A percentile compares a stretch with the other conserved stretches of the same genome.
Conservation (phyloP, 2,329 filamentous ascomycete species). For the Magnaporthales sp. region DNA sequence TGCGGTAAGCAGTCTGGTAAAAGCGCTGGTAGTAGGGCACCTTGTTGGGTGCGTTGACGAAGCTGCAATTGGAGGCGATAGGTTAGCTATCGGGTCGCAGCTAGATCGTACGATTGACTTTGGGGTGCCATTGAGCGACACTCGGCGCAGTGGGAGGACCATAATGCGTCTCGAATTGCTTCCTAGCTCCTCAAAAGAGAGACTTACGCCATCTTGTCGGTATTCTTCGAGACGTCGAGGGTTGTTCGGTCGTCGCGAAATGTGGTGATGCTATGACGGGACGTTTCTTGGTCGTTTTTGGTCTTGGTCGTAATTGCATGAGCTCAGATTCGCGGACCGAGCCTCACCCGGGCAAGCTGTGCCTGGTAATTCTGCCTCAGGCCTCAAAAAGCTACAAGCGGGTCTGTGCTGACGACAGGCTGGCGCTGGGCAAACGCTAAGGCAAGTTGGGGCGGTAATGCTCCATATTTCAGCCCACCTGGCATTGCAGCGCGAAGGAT, state of each 20-base stretch:
- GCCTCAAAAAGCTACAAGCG: neutral
- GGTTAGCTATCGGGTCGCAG: neutral
- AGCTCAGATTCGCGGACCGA: neutral
- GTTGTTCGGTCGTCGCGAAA: constrained; percentile 1
- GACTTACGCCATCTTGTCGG: constrained; percentile 6
- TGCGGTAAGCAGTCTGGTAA: constrained; percentile 66
- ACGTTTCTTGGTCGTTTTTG: neutral
- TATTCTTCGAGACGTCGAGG: neutral
- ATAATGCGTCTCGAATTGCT: neutral
- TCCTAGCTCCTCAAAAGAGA: neutral
- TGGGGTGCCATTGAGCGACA: constrained; percentile 4
- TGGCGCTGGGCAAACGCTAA: neutral
- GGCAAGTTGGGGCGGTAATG: neutral
- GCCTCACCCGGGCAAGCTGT: neutral
- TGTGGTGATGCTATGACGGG: neutral
- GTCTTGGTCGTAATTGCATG: neutral
- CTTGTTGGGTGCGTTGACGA: constrained; percentile 66
- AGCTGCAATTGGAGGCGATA: constrained; percentile 24
- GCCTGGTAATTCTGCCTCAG: neutral
- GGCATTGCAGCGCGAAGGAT: neutral
- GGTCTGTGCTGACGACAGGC: neutral
- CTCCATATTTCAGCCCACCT: neutral
- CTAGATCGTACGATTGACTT: constrained; percentile 4
- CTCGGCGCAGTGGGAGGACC: neutral
- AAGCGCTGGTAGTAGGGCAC: constrained; percentile 66